Conservation (phyloP, 495 filamentous ascomycete species). For the Penicillium maclennaniae region DNA sequence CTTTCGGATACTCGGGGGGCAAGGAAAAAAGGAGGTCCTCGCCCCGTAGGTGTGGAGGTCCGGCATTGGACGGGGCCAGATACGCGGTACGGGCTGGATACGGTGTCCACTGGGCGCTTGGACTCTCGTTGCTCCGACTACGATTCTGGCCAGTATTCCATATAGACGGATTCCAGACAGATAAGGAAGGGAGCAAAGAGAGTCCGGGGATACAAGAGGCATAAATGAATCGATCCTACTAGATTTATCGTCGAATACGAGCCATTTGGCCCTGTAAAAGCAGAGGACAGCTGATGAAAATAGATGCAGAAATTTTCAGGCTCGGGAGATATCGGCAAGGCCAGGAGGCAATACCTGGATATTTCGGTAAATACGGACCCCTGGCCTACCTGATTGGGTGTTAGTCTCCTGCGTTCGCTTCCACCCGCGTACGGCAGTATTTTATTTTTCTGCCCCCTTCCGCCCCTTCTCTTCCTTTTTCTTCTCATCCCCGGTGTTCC, state of each 20-base stretch:
- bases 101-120: constrained; percentile 18
- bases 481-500: constrained; percentile 37
- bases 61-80: constrained; percentile 23
- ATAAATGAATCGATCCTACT: neutral
- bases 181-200: too few relatives aligned
- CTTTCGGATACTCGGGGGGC: constrained; percentile 26
- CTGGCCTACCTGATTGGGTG: constrained; percentile 26
- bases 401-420: constrained; percentile 38
- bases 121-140: constrained; percentile 23
- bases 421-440: constrained; percentile 43
- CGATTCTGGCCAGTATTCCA: neutral
- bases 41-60: constrained; percentile 22
- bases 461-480: constrained; percentile 31
- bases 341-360: constrained; percentile 10
- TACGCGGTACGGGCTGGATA: constrained; percentile 22
- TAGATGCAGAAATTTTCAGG: constrained; percentile 24
- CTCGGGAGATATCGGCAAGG: constrained; percentile 47
- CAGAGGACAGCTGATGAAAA: neutral
- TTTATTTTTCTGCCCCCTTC: constrained; percentile 42
- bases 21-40: constrained; percentile 27
- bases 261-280: neutral
- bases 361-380: constrained; percentile 14
- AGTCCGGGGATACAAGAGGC: neutral
- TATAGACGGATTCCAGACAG: neutral
- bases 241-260: neutral